Conservation (phyloP, 2,329 filamentous ascomycete species). For the Exophiala xenobiotica region DNA sequence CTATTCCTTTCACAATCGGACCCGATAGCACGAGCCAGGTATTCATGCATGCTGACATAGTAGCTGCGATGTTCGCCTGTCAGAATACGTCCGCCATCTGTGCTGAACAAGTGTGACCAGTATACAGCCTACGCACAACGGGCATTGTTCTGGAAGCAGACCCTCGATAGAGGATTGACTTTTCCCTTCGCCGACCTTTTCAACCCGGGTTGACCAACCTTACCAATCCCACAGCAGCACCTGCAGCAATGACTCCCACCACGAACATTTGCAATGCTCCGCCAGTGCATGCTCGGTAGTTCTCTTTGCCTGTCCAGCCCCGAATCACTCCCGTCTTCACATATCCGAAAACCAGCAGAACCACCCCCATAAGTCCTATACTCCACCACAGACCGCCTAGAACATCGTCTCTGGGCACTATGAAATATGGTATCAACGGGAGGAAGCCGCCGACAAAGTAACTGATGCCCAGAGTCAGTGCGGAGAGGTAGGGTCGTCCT, state of each 20-base stretch:
- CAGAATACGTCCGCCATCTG: too few relatives aligned
- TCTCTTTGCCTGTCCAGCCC: slow-evolving; percentile 46
- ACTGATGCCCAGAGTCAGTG: slow-evolving; percentile 37
- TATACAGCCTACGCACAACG: background rate
- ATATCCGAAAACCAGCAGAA: slow-evolving; percentile 53
- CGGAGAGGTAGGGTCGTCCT: slow-evolving; percentile 49
- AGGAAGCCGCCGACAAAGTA: slow-evolving; percentile 45
- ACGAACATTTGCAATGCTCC: slow-evolving; percentile 65
- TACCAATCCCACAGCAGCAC: slow-evolving; percentile 60
- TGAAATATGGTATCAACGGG: slow-evolving; percentile 55
- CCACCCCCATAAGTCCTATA: slow-evolving; percentile 52
- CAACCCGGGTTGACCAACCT: slow-evolving; percentile 21
- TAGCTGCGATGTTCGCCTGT: too few relatives aligned
- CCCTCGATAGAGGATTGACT: background rate
- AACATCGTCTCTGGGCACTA: slow-evolving; percentile 37
- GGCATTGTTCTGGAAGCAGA: background rate
- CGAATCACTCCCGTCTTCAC: slow-evolving; percentile 50
- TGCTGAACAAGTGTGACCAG: too few relatives aligned
- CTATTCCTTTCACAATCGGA: too few relatives aligned
- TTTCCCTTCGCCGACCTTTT: slow-evolving; percentile 2
- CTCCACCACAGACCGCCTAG: slow-evolving; percentile 47
- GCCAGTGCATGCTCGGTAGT: slow-evolving; percentile 54
- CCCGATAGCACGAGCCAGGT: too few relatives aligned
- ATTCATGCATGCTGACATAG: background rate
- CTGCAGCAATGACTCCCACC: slow-evolving; percentile 65